Evolutionary conservation across 441 rosid species (phyloP), one percentile per base, ranked within the genome.

Genomic region (Adansonia rubrostipa): DNA sequence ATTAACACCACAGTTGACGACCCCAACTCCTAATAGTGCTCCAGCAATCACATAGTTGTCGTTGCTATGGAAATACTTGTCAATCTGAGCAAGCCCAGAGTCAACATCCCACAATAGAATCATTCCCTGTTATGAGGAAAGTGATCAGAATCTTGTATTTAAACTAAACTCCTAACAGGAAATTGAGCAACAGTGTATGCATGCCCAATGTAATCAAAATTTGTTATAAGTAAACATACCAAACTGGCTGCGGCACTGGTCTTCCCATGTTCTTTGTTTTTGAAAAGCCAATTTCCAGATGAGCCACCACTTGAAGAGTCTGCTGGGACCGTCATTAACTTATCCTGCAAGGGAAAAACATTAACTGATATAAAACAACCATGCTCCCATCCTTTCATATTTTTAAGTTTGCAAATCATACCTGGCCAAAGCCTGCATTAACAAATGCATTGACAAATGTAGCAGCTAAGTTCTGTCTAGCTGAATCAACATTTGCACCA

Each of bases 351-450:
- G 70, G 60, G 70, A 45, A 79, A 56, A 73, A 73, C 47, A 69
- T 69, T 24, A 77, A 68, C 8, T 20, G 56, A 54, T 51, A 71
- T 50, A 11, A 83, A 75, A 57, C 14, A 51, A 60, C 2, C 60
- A 70, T 19, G 40, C 44, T 77, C 48, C 48, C 13, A 76, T 42
- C 10, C 28, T 57, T 54, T 71, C 33, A 56, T 53, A 68, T 15
- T 20, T 62, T 58, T 61, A 80, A 77, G 56, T 76, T 68, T 5
- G 47, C 60, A 13, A 51, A 76, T 53, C 53, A 75, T 80, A 93
- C 99, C 95, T 92, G 96, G 47, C 96, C 93, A 80, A 96, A 96
- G 51, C 99, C 98, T 47, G 98, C 98, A 92, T 96, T 96, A 20
- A 96, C 99, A 84, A 94, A 94, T 60, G 99, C 97, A 83, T 96